Evolutionary conservation across 805 yeast species (phyloP).

Genomic region (Soucietia sequanensis): DNA sequence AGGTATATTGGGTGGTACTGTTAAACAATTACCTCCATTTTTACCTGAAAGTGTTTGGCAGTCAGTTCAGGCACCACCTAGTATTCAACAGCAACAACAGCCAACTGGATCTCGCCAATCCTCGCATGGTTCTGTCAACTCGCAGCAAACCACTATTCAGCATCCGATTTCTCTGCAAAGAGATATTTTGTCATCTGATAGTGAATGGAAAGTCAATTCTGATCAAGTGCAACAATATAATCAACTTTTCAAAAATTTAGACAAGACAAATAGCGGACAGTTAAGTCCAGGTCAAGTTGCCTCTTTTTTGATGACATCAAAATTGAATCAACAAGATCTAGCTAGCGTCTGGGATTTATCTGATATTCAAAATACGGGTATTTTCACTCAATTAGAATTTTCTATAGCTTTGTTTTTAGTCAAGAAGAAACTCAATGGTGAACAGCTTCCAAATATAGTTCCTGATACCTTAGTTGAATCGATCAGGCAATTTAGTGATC

Average conservation of each 20-base stretch:
- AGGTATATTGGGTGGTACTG: slow-evolving; percentile 63
- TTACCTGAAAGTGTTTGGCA: slow-evolving; percentile 42
- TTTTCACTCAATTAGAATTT: slow-evolving; percentile 77
- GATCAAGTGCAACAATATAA: slow-evolving; percentile 78
- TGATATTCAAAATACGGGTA: slow-evolving; percentile 83
- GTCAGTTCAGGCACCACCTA: slow-evolving; percentile 20
- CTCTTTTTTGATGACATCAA: slow-evolving; percentile 83
- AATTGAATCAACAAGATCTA: slow-evolving; percentile 76
- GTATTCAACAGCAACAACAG: slow-evolving; percentile 6
- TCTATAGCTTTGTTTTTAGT: slow-evolving; percentile 92
- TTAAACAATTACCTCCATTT: slow-evolving; percentile 54
- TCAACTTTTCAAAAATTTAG: slow-evolving; percentile 73
- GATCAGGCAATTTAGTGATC: slow-evolving; percentile 14
- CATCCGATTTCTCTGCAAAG: slow-evolving; percentile 14
- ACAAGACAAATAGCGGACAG: slow-evolving; percentile 58
- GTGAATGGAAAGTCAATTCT: slow-evolving; percentile 67
- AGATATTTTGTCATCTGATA: slow-evolving; percentile 13
- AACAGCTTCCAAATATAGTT: slow-evolving; percentile 70
- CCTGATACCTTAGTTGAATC: slow-evolving; percentile 60
- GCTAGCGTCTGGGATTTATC: slow-evolving; percentile 95
- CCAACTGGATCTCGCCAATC: slow-evolving; percentile 20
- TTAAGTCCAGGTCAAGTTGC: slow-evolving; percentile 83
- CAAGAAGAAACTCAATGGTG: slow-evolving; percentile 78
- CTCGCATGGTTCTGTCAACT: slow-evolving; percentile 29
- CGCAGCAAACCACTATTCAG: slow-evolving; percentile 36